Conservation (phyloP, 2,329 filamentous ascomycete genomes). For the Xylaria sp. region DNA sequence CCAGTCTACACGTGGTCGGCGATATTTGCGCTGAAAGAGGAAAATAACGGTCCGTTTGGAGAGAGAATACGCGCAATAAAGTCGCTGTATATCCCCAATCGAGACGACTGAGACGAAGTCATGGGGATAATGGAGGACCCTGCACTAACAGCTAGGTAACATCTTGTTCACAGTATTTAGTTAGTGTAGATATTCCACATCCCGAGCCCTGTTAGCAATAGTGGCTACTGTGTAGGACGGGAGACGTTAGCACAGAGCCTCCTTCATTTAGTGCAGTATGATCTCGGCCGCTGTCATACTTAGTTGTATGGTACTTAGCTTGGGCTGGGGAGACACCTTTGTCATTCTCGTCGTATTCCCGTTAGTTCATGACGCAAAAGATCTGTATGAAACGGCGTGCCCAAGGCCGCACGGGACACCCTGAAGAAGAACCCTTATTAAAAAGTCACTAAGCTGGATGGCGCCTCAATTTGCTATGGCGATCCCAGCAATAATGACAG, state of each 20-base stretch:
- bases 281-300: too few relatives aligned
- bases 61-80: not conserved
- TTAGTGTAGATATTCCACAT: too few relatives aligned
- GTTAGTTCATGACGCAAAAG: slow-evolving; percentile 1
- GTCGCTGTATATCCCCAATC: not conserved
- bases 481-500: not conserved
- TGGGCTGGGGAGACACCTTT: not conserved
- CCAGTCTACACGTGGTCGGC: slow-evolving; percentile 9
- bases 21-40: slow-evolving; percentile 4
- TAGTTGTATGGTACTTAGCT: not conserved
- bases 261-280: too few relatives aligned
- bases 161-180: too few relatives aligned
- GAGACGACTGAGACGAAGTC: slow-evolving; percentile 3
- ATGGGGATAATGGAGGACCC: not conserved
- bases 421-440: not conserved
- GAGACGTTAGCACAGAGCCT: not conserved
- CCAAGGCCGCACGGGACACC: not conserved
- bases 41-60: slow-evolving; percentile 18
- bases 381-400: slow-evolving; percentile 1
- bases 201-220: too few relatives aligned
- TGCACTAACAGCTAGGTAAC: too few relatives aligned
- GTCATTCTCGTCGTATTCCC: not conserved
- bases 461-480: not conserved
- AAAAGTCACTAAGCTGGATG: too few relatives aligned
- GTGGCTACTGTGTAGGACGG: too few relatives aligned